A percentile compares a stretch with the other conserved stretches of the same genome.
Evolutionary conservation across 2,329 filamentous ascomycete species (phyloP).

Genomic region (Colletotrichum shisoi): DNA sequence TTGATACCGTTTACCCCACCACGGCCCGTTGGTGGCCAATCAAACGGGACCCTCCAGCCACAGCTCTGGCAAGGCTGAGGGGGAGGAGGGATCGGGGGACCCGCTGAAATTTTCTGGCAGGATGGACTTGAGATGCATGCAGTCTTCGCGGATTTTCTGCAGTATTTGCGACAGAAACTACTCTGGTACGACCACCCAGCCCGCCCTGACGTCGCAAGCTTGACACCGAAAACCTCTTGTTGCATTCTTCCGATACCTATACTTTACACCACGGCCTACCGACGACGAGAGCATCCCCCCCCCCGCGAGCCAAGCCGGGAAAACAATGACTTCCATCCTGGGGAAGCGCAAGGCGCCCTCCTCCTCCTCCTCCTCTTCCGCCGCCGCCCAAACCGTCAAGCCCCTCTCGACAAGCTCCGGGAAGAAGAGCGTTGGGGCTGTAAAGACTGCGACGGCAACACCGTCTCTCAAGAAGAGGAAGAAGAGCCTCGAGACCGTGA

Average conservation of each 20-base stretch:
- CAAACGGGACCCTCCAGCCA: neutral
- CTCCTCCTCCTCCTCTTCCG: constrained; percentile 2
- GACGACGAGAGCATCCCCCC: neutral
- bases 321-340: constrained; percentile 37
- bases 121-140: neutral
- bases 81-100: neutral
- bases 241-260: neutral
- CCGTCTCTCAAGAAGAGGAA: constrained; percentile 8
- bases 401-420: neutral
- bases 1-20: neutral
- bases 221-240: too few relatives aligned
- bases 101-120: constrained; percentile 21
- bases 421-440: constrained; percentile 6
- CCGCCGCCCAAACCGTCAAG: neutral
- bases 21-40: neutral
- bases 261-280: neutral
- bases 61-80: constrained; percentile 2
- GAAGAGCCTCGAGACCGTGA: neutral
- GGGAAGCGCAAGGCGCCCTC: constrained; percentile 40
- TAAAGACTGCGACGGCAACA: neutral
- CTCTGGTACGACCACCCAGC: neutral
- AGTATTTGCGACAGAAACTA: neutral
- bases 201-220: neutral
- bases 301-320: neutral
- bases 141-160: neutral